Conservation (phyloP, 805 yeast species). For the Saccharomycopsis sp. region DNA sequence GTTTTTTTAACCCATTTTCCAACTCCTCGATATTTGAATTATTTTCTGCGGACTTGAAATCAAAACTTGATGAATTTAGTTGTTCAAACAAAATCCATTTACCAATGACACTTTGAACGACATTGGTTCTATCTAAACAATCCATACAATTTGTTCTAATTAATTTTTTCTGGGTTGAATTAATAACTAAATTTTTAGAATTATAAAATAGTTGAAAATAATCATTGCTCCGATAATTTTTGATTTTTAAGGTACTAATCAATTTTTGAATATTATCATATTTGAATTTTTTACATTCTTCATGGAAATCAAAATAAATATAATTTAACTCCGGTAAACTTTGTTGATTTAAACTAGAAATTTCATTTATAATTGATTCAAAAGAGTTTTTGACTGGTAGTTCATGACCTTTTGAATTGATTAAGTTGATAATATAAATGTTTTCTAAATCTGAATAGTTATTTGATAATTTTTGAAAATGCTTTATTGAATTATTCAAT, state of each 20-base stretch:
- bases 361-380: constrained; percentile 52
- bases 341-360: not conserved
- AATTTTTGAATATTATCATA: constrained; percentile 84
- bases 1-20: not conserved
- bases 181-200: not conserved
- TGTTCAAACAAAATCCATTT: constrained; percentile 10
- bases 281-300: constrained; percentile 87
- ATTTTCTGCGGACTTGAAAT: not conserved
- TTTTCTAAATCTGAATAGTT: constrained; percentile 42
- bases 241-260: constrained; percentile 48
- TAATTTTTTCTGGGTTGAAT: constrained; percentile 7
- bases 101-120: constrained; percentile 35
- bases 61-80: not conserved
- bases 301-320: constrained; percentile 93
- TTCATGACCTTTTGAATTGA: constrained; percentile 88
- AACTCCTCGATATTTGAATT: not conserved
- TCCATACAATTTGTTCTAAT: constrained; percentile 93
- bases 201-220: constrained; percentile 39
- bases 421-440: constrained; percentile 82
- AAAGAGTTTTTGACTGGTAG: constrained; percentile 77
- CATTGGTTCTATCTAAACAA: constrained; percentile 93
- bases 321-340: constrained; percentile 38
- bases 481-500: constrained; percentile 62
- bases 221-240: constrained; percentile 56
- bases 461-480: constrained; percentile 52